These are phyloP conservation scores for Meira nashicola DNA, from an alignment of 1,284 basidiomycete species.

Conservation along the genomic window DNA sequence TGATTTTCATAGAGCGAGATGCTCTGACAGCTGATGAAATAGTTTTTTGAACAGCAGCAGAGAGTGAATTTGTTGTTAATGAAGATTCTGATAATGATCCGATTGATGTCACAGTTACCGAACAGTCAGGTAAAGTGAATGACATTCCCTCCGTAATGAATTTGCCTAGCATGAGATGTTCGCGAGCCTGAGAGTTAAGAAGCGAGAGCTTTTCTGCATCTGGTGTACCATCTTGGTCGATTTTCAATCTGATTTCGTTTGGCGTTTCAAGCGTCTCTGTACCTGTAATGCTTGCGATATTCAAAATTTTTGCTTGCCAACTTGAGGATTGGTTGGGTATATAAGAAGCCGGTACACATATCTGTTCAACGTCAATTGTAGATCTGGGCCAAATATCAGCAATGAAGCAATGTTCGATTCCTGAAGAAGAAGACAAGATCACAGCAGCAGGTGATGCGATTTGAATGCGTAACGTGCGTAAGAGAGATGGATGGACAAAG, in stretches of 20 bases:
- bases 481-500: background rate
- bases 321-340: background rate
- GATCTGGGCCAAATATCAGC: conserved; percentile 5
- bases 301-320: background rate
- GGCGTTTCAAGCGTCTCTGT: too few relatives aligned
- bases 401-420: background rate
- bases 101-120: too few relatives aligned
- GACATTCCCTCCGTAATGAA: too few relatives aligned
- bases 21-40: background rate
- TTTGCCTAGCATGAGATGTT: too few relatives aligned
- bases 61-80: background rate
- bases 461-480: background rate
- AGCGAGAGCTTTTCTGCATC: background rate
- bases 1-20: background rate
- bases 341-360: background rate
- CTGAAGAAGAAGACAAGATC: background rate
- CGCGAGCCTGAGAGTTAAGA: background rate
- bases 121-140: too few relatives aligned
- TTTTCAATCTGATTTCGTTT: background rate
- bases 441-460: conserved; percentile 5
- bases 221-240: background rate
- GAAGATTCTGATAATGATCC: background rate
- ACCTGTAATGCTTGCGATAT: background rate
- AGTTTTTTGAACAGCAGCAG: background rate
- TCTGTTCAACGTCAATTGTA: background rate